Base-by-base conservation (phyloP, 1,139 yeast species). In the Geotrichum histeridarum region DNA sequence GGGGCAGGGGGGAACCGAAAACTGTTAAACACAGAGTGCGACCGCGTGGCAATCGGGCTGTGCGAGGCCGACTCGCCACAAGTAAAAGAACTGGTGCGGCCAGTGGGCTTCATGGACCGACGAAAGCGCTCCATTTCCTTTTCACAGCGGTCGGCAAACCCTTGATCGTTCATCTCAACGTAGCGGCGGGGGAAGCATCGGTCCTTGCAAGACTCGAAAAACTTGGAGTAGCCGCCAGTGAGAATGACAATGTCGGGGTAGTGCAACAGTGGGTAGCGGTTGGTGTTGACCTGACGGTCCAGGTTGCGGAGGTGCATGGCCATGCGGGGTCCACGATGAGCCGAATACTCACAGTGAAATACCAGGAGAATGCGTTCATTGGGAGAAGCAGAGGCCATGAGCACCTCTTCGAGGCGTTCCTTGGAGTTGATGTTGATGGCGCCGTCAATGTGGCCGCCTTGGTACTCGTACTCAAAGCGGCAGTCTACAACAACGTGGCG, bases 311-410 rank as follows among this genome's bases (percentile, higher is more conserved):
- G 76, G 68, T 89, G 93, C 56, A 84, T 76, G 0, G 98, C 98
- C 86, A 93, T 82, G 51, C 86, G 76, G 2, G 99, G 99, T 12
- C 98, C 96, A 57, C 99, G 78, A 67, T 86, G 90, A 1, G 95
- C 82, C 50, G 95, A 85, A 67, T 89, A 91, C 70, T 93, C 99
- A 71, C 99, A 93, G 70, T 93, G 98, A 73, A 93, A 91, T 11
- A 94, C 77, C 17, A 91, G 70, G 55, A 93, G 71, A 15, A 72
- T 69, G 50, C 77, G 73, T 54, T 69, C 67, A 49, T 66, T 59
- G 37, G 55, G 59, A 31, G 42, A 49, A 11, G 48, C 45, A 35
- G 54, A 52, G 17, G 56, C 50, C 38, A 73, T 60, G 47, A 74
- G 63, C 31, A 57, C 59, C 36, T 76, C 71, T 64, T 86, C 93